Conservation (phyloP, 2,329 filamentous ascomycete genomes). For the Arthrobotrys pseudoclavata region DNA sequence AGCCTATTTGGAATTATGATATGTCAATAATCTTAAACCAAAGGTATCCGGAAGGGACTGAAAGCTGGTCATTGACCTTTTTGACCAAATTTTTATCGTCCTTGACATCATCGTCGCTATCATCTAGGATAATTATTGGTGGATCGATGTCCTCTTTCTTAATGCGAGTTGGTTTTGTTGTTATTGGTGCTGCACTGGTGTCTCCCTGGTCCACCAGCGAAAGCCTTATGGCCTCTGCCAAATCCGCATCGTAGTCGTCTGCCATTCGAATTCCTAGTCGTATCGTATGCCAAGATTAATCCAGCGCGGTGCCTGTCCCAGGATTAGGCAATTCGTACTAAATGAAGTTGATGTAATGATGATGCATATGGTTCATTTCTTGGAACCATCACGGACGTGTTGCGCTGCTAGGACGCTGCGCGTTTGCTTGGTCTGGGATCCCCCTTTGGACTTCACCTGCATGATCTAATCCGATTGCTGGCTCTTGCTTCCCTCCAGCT, state of each 20-base stretch:
- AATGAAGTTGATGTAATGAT: not conserved
- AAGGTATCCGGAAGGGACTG: not conserved
- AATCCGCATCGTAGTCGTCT: constrained; percentile 54
- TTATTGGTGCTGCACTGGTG: constrained; percentile 11
- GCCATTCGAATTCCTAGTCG: constrained; percentile 27
- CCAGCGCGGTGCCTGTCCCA: not conserved
- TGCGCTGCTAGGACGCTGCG: constrained; percentile 43
- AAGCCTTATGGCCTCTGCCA: constrained; percentile 50
- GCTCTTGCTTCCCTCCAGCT: not conserved
- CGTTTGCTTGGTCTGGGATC: constrained; percentile 33
- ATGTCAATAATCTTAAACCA: constrained; percentile 10
- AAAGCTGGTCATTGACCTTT: constrained; percentile 20
- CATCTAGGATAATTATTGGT: constrained; percentile 46
- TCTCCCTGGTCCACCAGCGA: constrained; percentile 37
- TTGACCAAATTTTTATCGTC: constrained; percentile 36
- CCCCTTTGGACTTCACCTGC: not conserved
- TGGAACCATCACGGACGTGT: constrained; percentile 10
- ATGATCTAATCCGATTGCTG: constrained; percentile 25
- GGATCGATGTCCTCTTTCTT: constrained; percentile 34
- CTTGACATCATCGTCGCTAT: constrained; percentile 40
- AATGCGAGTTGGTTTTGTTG: constrained; percentile 44
- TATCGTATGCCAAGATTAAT: not conserved
- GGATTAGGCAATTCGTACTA: not conserved
- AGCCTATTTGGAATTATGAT: constrained; percentile 3
- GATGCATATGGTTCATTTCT: not conserved